phyloP scores from a whole-genome alignment of 176 grass and related monocot species.

The Themeda triandra region DNA sequence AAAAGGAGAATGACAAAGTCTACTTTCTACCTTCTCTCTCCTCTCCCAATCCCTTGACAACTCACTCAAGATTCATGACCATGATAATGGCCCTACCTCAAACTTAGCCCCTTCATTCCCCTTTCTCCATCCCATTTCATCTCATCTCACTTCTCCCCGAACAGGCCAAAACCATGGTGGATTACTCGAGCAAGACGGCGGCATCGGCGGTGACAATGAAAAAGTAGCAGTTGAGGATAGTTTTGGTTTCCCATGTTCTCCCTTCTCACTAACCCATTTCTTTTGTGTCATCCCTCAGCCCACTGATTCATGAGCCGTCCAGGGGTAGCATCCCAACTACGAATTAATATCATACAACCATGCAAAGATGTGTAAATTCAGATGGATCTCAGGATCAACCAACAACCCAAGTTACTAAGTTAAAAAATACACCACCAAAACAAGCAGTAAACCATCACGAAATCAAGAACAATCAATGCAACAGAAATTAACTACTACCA shows the following conservation, averaged over 20 bases:
- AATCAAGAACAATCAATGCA: conserved; percentile 15
- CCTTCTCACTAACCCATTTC: not conserved
- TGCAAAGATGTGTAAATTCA: not conserved
- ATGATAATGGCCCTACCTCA: not conserved
- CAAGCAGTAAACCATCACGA: not conserved
- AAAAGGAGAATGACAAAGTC: not conserved
- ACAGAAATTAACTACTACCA: not conserved
- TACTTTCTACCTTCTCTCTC: not conserved
- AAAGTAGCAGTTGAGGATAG: not conserved
- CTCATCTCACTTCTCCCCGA: not conserved
- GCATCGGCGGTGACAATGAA: not conserved
- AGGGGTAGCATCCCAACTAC: not conserved
- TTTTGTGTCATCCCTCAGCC: not conserved
- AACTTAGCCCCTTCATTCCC: not conserved
- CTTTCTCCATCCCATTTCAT: not conserved
- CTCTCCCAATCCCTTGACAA: not conserved
- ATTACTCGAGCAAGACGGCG: not conserved
- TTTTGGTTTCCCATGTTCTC: not conserved
- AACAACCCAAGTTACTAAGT: not conserved
- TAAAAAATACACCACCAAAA: not conserved
- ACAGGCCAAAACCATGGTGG: not conserved
- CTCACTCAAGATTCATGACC: not conserved
- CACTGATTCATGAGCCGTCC: not conserved
- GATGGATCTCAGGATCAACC: not conserved
- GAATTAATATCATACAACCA: not conserved